Evolutionary conservation across 148 eudicot species (phyloP).

Genomic region (Rheum nobile): DNA sequence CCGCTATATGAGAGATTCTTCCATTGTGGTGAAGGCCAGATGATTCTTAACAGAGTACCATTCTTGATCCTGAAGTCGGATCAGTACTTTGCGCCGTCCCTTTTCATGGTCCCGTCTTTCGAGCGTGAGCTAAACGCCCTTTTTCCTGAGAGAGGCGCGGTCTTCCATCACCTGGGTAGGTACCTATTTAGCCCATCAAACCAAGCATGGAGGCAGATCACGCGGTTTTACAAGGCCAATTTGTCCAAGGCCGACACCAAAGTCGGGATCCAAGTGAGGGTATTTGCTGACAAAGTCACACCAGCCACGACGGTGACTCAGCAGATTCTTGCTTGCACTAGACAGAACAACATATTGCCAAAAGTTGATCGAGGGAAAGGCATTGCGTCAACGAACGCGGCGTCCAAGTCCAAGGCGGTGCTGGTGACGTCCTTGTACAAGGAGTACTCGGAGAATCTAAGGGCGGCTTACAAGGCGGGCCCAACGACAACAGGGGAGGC

Average conservation of each 20-base stretch:
- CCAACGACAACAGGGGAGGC: conserved; percentile 48
- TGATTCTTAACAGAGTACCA: conserved; percentile 25
- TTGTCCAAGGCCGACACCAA: conserved; percentile 44
- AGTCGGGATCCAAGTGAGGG: conserved; percentile 57
- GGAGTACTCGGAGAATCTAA: conserved; percentile 40
- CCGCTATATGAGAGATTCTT: conserved; percentile 44
- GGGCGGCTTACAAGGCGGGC: conserved; percentile 38
- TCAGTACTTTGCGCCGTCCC: conserved; percentile 56
- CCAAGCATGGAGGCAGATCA: conserved; percentile 55
- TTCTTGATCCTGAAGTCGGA: conserved; percentile 50
- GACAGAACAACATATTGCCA: conserved; percentile 39
- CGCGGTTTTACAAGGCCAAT: conserved; percentile 48
- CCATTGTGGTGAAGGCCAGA: conserved; percentile 57
- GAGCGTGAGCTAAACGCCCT: conserved; percentile 33
- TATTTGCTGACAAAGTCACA: conserved; percentile 25
- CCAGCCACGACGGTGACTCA: conserved; percentile 42
- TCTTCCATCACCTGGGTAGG: conserved; percentile 55
- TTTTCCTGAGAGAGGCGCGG: conserved; percentile 46
- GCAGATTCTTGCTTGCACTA: conserved; percentile 50
- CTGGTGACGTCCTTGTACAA: conserved; percentile 44
- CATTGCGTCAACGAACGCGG: neutral
- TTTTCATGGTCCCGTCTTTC: conserved; percentile 50
- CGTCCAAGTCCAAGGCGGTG: conserved; percentile 29
- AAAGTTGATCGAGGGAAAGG: conserved; percentile 13
- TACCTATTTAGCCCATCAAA: conserved; percentile 74